A percentile compares a stretch with the other conserved stretches of the same genome.
Conservation (phyloP, 2,329 filamentous ascomycete genomes). For the Fragosphaeria purpurea region DNA sequence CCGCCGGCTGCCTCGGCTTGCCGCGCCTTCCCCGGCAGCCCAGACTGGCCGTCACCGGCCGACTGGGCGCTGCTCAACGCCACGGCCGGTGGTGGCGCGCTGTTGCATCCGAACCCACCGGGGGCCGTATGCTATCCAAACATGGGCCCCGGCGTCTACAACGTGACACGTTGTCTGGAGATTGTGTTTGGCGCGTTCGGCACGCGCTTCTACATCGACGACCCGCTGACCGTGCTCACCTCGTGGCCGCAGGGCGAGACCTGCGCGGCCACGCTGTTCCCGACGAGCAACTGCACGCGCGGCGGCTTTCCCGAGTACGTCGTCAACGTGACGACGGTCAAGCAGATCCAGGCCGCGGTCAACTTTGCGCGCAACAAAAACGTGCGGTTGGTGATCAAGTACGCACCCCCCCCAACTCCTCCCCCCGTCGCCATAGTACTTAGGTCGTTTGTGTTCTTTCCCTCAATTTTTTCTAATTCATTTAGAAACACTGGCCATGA, state of each 20-base stretch:
- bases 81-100: constrained; percentile 19
- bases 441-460: no score
- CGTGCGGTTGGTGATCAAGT: constrained; percentile 28
- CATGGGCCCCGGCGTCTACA: constrained; percentile 15
- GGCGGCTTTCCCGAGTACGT: constrained; percentile 29
- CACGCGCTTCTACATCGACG: constrained; percentile 21
- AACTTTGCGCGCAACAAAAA: constrained; percentile 31
- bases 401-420: not conserved
- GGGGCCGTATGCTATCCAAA: constrained; percentile 24
- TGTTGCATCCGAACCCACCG: constrained; percentile 24
- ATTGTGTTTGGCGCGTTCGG: constrained; percentile 17
- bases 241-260: constrained; percentile 28
- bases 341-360: constrained; percentile 28
- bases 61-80: constrained; percentile 21
- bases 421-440: not conserved
- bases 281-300: constrained; percentile 22
- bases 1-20: constrained; percentile 13
- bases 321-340: constrained; percentile 26
- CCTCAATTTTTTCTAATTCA: not conserved
- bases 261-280: constrained; percentile 19
- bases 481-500: constrained; percentile 33
- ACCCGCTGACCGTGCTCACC: constrained; percentile 22
- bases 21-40: constrained; percentile 21
- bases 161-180: constrained; percentile 20
- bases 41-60: constrained; percentile 19